Conservation (phyloP, 306 rosid species). For the Aeschynomene evenia region DNA sequence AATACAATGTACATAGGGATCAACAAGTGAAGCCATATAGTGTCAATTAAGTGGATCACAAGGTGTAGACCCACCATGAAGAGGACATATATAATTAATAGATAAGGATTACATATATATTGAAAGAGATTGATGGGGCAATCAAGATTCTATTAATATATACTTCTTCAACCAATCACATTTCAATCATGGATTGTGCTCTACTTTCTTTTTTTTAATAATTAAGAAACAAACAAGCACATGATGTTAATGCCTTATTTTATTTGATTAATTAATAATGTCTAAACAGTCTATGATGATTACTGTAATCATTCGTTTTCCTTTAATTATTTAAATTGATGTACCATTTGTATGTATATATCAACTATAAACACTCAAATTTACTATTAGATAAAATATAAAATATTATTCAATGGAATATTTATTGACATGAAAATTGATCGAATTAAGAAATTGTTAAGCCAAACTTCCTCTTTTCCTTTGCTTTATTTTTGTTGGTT, state of each 20-base stretch:
- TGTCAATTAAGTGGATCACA: not conserved
- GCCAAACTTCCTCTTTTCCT: not conserved
- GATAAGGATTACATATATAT: not conserved
- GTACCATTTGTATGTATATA: too few relatives aligned
- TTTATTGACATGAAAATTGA: too few relatives aligned
- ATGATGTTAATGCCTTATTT: not conserved
- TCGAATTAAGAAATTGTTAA: too few relatives aligned
- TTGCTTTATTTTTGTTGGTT: not conserved
- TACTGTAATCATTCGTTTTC: not conserved
- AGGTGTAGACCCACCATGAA: not conserved
- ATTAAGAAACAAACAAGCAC: slow-evolving; percentile 11
- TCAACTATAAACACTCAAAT: too few relatives aligned
- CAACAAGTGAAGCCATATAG: not conserved
- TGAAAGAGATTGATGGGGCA: slow-evolving; percentile 17
- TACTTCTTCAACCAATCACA: not conserved
- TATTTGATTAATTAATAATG: slow-evolving; percentile 1
- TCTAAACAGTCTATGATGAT: not conserved
- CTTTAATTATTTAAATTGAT: too few relatives aligned
- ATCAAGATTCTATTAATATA: not conserved
- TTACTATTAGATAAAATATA: too few relatives aligned
- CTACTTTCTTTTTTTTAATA: too few relatives aligned
- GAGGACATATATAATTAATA: not conserved
- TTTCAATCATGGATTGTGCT: not conserved
- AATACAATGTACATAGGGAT: not conserved
- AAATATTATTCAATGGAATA: too few relatives aligned